Evolutionary conservation across 2,329 filamentous ascomycete genomes (phyloP).

Genomic region (Daldinia sp.): DNA sequence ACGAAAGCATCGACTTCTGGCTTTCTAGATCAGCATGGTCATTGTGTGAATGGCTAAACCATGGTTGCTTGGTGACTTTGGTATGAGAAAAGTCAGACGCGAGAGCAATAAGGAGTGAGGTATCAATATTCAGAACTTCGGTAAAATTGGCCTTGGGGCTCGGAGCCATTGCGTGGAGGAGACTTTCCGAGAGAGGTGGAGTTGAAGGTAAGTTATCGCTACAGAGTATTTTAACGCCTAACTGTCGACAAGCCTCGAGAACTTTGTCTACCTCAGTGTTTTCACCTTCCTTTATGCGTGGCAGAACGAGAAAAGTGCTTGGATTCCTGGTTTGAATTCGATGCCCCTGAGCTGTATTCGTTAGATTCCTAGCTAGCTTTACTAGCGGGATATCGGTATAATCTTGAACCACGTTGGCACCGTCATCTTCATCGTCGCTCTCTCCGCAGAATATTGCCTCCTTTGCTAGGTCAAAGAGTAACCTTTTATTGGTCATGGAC

Average conservation of each 20-base stretch:
- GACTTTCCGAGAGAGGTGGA: slow-evolving; percentile 32
- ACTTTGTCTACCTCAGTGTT: slow-evolving; percentile 41
- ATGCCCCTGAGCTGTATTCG: slow-evolving; percentile 40
- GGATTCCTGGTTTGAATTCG: slow-evolving; percentile 43
- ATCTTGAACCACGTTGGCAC: slow-evolving; percentile 17
- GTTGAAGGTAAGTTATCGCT: slow-evolving; percentile 33
- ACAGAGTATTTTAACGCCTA: slow-evolving; percentile 42
- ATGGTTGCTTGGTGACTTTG: slow-evolving; percentile 47
- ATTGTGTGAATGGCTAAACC: slow-evolving; percentile 65
- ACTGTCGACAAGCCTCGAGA: slow-evolving; percentile 39
- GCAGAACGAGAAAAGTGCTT: slow-evolving; percentile 40
- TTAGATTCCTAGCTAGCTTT: slow-evolving; percentile 43
- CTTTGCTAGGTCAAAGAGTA: slow-evolving; percentile 46
- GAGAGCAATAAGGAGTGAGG: slow-evolving; percentile 75
- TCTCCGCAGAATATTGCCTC: slow-evolving; percentile 45
- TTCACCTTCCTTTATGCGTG: slow-evolving; percentile 42
- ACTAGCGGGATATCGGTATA: slow-evolving; percentile 44
- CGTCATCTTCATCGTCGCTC: slow-evolving; percentile 39
- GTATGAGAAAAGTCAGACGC: slow-evolving; percentile 76
- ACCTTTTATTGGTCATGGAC: slow-evolving; percentile 44
- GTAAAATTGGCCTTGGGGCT: slow-evolving; percentile 41
- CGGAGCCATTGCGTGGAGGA: slow-evolving; percentile 44
- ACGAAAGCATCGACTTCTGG: slow-evolving; percentile 65
- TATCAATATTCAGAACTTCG: slow-evolving; percentile 65
- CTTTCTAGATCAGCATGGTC: slow-evolving; percentile 72